A percentile compares a stretch with the other conserved stretches of the same genome.
phyloP scores from a whole-genome alignment of 2,329 filamentous ascomycete species.

The Penicillium palitans region DNA sequence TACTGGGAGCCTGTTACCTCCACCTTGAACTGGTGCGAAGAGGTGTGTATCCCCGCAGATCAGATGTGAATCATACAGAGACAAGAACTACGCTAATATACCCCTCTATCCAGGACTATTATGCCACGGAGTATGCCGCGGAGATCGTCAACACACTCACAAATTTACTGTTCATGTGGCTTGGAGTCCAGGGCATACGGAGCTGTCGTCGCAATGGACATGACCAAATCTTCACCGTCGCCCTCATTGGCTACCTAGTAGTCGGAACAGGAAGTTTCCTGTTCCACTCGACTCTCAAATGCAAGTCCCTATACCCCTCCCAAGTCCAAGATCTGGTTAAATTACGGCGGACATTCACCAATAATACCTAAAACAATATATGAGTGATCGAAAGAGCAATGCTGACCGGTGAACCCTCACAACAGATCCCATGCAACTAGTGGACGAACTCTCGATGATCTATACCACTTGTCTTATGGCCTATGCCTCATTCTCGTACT shows the following conservation, averaged over 20 bases:
- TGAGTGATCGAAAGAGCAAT: not conserved
- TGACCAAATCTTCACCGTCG: conserved; percentile 71
- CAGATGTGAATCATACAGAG: not conserved
- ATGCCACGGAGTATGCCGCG: conserved; percentile 71
- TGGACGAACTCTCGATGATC: conserved; percentile 71
- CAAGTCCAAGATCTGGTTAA: not conserved
- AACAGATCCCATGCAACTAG: conserved; percentile 67
- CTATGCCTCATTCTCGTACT: conserved; percentile 74
- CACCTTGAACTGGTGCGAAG: conserved; percentile 78
- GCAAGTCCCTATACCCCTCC: conserved; percentile 36
- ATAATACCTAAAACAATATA: not conserved
- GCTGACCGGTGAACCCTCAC: conserved; percentile 21
- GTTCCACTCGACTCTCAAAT: conserved; percentile 66
- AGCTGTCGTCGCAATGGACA: conserved; percentile 73
- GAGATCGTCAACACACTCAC: conserved; percentile 80
- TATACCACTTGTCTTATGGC: conserved; percentile 70
- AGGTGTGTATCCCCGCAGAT: conserved; percentile 49
- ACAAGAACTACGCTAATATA: not conserved
- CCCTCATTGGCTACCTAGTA: conserved; percentile 62
- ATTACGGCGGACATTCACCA: not conserved
- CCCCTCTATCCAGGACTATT: conserved; percentile 61
- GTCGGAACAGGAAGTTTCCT: conserved; percentile 63
- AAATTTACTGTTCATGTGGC: conserved; percentile 76
- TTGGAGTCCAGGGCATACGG: conserved; percentile 72
- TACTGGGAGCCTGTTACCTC: conserved; percentile 71